These are phyloP conservation scores for Nemania abortiva DNA, from an alignment of 2,329 filamentous ascomycete genomes.

Conservation along the genomic window DNA sequence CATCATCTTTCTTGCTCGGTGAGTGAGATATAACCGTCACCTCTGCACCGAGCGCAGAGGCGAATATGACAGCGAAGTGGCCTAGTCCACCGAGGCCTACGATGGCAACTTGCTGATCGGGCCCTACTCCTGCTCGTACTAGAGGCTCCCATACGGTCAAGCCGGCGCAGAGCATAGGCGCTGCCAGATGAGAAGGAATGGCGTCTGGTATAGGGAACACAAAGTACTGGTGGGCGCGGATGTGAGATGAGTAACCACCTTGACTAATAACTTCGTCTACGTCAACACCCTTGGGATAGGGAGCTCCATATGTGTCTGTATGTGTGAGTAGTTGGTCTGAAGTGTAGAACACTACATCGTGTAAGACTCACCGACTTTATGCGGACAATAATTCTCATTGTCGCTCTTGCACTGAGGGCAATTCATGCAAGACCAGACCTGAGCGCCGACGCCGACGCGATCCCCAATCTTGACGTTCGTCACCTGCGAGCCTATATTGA, in stretches of 20 bases:
- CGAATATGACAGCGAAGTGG: constrained; percentile 78
- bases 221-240: constrained; percentile 68
- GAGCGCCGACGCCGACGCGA: constrained; percentile 73
- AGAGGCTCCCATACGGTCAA: constrained; percentile 80
- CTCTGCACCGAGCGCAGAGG: constrained; percentile 76
- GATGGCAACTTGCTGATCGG: constrained; percentile 78
- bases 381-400: constrained; percentile 65
- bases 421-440: constrained; percentile 68
- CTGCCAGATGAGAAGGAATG: constrained; percentile 62
- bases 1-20: constrained; percentile 69
- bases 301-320: constrained; percentile 67
- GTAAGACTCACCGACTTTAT: constrained; percentile 53
- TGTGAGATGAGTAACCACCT: constrained; percentile 70
- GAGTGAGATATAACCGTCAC: constrained; percentile 73
- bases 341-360: neutral
- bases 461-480: constrained; percentile 70
- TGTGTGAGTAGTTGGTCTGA: constrained; percentile 5
- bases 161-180: constrained; percentile 83
- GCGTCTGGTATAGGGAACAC: constrained; percentile 68
- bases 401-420: constrained; percentile 60
- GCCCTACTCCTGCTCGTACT: constrained; percentile 73
- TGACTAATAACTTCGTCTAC: constrained; percentile 71
- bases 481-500: constrained; percentile 55
- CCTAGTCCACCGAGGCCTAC: constrained; percentile 80
- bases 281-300: constrained; percentile 67